phyloP scores from a whole-genome alignment of 2,329 filamentous ascomycete genomes.

The Cladosporium sp. region DNA sequence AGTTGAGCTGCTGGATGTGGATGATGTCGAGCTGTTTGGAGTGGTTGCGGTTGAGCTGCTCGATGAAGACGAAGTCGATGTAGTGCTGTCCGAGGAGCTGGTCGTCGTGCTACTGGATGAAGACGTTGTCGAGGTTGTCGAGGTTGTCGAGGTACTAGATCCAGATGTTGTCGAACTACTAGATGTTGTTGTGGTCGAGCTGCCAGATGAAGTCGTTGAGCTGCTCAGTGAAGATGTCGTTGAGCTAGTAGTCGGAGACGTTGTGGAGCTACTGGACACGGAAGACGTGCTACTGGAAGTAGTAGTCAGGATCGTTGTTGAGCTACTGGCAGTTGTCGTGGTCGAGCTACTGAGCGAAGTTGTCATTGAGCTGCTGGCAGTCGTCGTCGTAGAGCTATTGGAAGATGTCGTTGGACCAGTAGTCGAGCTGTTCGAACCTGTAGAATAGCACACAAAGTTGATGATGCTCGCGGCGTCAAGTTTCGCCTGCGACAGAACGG shows the following conservation, averaged over 20 bases:
- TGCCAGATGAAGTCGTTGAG: not conserved
- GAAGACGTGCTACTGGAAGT: not conserved
- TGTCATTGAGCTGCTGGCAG: not conserved
- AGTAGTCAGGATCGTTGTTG: not conserved
- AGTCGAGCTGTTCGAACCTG: not conserved
- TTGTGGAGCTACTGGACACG: not conserved
- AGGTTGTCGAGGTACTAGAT: not conserved
- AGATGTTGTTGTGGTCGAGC: not conserved
- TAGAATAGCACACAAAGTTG: slow-evolving; percentile 2
- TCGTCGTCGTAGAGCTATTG: not conserved
- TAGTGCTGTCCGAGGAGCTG: not conserved
- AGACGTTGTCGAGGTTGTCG: not conserved
- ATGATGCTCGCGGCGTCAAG: not conserved
- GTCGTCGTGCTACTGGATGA: not conserved
- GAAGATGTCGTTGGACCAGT: not conserved
- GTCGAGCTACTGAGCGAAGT: not conserved
- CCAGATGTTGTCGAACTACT: not conserved
- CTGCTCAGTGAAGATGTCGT: not conserved
- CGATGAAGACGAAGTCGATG: not conserved
- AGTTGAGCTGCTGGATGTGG: not conserved
- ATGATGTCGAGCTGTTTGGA: not conserved
- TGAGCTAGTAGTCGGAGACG: not conserved
- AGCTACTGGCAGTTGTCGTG: not conserved
- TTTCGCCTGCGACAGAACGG: not conserved
- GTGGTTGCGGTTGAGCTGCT: not conserved